Evolutionary conservation across 2,329 filamentous ascomycete genomes (phyloP).

Genomic region (Aureobasidium vineae): DNA sequence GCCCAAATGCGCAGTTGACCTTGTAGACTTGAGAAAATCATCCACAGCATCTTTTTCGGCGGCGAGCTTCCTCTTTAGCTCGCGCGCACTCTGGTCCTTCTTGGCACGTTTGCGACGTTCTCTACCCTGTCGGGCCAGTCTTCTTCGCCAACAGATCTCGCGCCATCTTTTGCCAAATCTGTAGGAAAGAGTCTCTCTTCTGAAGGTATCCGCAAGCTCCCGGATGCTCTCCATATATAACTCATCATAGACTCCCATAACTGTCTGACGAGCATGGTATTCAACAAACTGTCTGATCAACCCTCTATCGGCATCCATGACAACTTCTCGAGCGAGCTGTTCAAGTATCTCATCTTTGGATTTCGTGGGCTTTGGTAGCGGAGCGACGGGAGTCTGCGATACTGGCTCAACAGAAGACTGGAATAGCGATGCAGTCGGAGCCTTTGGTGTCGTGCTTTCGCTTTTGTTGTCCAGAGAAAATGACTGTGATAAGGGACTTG

Average conservation of each 20-base stretch:
- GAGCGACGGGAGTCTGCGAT: conserved; percentile 21
- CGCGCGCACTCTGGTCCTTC: conserved; percentile 28
- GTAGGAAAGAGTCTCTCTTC: conserved; percentile 36
- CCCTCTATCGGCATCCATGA: conserved; percentile 42
- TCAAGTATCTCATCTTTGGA: conserved; percentile 30
- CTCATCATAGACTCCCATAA: conserved; percentile 38
- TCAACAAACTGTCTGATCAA: conserved; percentile 49
- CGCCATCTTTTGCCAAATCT: conserved; percentile 44
- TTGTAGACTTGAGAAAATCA: conserved; percentile 27
- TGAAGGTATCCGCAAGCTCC: conserved; percentile 36
- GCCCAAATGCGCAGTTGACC: background rate
- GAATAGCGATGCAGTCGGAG: background rate
- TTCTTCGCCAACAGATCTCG: conserved; percentile 38
- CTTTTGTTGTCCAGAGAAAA: conserved; percentile 24
- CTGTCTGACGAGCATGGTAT: conserved; percentile 39
- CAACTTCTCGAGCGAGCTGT: conserved; percentile 41
- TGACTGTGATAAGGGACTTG: conserved; percentile 39
- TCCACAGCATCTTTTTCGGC: conserved; percentile 31
- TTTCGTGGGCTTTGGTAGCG: conserved; percentile 23
- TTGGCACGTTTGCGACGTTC: conserved; percentile 34
- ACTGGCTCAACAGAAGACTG: conserved; percentile 13
- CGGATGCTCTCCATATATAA: conserved; percentile 36
- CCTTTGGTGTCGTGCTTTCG: background rate
- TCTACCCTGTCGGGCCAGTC: conserved; percentile 39
- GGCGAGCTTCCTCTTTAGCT: conserved; percentile 31